Evolutionary conservation across 805 yeast species (phyloP), one percentile per base, ranked within the genome.

Genomic region (Suhomyces kilbournensis): DNA sequence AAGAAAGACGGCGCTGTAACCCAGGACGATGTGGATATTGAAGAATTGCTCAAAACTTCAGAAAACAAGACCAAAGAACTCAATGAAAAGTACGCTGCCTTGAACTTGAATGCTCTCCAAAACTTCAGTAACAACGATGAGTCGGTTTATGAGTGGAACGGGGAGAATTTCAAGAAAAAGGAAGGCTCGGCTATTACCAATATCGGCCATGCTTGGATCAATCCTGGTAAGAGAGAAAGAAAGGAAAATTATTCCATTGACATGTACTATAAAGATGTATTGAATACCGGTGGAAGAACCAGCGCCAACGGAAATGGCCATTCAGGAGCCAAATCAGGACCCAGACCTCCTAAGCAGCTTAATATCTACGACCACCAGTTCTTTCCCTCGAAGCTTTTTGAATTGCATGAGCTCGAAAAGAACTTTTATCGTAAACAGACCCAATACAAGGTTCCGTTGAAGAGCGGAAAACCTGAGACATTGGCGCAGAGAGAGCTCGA

Each of bases 311-410:
- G 42, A 17, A 38, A 38, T 38, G 65, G 84, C 0, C 60, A 75
- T 34, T 57, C 59, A 17, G 46, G 62, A 3, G 72, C 74, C 48
- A 75, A 77, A 44, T 75, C 80, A 8, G 87, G 86, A 1, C 94
- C 96, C 15, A 82, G 80, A 56, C 89, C 96, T 44, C 97, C 98
- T 35, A 90, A 86, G 63, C 94, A 90, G 60, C 74, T 88, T 54
- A 84, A 83, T 53, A 76, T 90, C 39, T 89, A 87, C 64, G 97
- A 94, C 64, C 97, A 92, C 69, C 99, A 94, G 69, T 90, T 94
- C 61, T 89, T 80, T 67, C 90, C 96, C 0, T 78, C 85, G n/a
- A 80, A 88, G 63, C 72, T 94, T 45, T 76, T 81, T 57, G 90
- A 87, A 51, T 66, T 94, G 40, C 84, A 88, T 63, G 96, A 90